phyloP scores from a whole-genome alignment of 2,329 filamentous ascomycete genomes.

The Trichoderma sp. region DNA sequence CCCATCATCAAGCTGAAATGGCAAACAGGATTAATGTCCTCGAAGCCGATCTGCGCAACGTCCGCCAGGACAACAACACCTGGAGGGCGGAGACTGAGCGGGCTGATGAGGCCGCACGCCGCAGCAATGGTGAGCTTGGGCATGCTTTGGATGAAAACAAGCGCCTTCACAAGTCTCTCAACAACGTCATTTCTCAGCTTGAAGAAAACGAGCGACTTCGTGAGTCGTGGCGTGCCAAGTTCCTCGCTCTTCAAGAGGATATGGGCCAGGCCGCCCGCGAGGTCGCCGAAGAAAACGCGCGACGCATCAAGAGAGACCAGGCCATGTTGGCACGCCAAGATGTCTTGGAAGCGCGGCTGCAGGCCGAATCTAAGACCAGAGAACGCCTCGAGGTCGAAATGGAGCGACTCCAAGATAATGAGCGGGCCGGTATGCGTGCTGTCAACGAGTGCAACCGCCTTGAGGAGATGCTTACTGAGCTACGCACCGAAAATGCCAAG shows the following conservation, averaged over 20 bases:
- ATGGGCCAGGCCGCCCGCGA: slow-evolving; percentile 77
- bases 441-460: slow-evolving; percentile 61
- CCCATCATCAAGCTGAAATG: slow-evolving; percentile 55
- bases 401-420: slow-evolving; percentile 62
- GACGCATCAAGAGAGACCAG: slow-evolving; percentile 75
- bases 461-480: slow-evolving; percentile 53
- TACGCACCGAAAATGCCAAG: slow-evolving; percentile 67
- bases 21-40: slow-evolving; percentile 53
- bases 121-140: slow-evolving; percentile 49
- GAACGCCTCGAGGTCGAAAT: slow-evolving; percentile 67
- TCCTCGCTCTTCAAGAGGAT: slow-evolving; percentile 82
- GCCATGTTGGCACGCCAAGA: slow-evolving; percentile 76
- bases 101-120: slow-evolving; percentile 50
- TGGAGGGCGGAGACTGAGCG: slow-evolving; percentile 63
- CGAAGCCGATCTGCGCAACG: slow-evolving; percentile 55
- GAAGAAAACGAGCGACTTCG: slow-evolving; percentile 83
- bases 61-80: slow-evolving; percentile 57
- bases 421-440: slow-evolving; percentile 63
- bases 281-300: slow-evolving; percentile 77
- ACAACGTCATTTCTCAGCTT: slow-evolving; percentile 72
- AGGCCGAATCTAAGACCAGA: slow-evolving; percentile 68
- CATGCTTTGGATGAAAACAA: slow-evolving; percentile 61
- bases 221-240: slow-evolving; percentile 79
- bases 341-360: slow-evolving; percentile 73
- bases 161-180: slow-evolving; percentile 70